A percentile compares a stretch with the other conserved stretches of the same genome.
These are phyloP conservation scores for Fusarium temperatum DNA, from an alignment of 2,329 filamentous ascomycete genomes.

Conservation along the genomic window DNA sequence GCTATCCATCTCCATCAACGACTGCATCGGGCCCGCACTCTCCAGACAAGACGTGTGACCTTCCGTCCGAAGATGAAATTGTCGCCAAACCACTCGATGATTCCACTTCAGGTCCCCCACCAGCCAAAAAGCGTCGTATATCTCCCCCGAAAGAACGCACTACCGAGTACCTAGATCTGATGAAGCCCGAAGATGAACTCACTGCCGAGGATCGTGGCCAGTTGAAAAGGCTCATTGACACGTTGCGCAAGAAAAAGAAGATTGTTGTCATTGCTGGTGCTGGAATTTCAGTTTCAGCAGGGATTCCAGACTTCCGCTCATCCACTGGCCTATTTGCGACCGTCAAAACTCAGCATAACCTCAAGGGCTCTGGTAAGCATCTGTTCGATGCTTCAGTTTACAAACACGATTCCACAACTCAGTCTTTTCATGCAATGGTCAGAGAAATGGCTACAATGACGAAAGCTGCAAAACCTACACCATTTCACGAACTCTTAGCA, in stretches of 20 bases:
- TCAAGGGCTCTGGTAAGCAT: conserved; percentile 90
- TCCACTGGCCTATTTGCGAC: conserved; percentile 88
- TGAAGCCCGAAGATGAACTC: conserved; percentile 59
- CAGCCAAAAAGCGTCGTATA: conserved; percentile 79
- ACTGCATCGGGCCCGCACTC: conserved; percentile 60
- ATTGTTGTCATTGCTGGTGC: conserved; percentile 97
- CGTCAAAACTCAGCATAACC: conserved; percentile 84
- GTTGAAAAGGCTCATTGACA: conserved; percentile 75
- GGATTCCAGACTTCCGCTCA: conserved; percentile 97
- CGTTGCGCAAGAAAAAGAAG: conserved; percentile 88
- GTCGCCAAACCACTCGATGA: conserved; percentile 38
- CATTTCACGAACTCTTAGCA: conserved; percentile 93
- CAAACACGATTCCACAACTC: conserved; percentile 87
- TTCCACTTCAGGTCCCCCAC: conserved; percentile 66
- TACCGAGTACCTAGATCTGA: conserved; percentile 83
- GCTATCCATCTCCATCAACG: conserved; percentile 64
- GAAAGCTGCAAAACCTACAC: conserved; percentile 79
- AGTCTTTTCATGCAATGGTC: conserved; percentile 96
- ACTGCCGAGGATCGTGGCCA: conserved; percentile 58
- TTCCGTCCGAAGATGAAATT: conserved; percentile 48
- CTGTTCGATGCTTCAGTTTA: conserved; percentile 98
- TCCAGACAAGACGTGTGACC: conserved; percentile 57
- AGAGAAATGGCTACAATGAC: conserved; percentile 84
- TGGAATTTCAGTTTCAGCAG: conserved; percentile 95
- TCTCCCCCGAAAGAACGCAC: conserved; percentile 71